Base-by-base conservation (phyloP, 495 filamentous ascomycete genomes). In the Penicillium maclennaniae region DNA sequence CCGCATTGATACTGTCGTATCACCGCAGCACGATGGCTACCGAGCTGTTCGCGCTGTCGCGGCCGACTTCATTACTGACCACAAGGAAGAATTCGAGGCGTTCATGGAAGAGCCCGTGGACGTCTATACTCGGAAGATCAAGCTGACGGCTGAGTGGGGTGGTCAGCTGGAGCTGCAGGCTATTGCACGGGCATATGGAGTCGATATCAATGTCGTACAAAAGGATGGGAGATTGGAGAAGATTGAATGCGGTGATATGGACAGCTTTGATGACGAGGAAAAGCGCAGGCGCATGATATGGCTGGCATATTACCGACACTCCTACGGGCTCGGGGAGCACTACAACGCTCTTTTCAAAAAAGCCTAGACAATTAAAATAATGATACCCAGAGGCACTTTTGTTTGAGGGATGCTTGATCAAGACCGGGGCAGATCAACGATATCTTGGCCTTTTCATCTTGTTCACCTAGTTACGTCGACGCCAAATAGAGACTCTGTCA, bases 81-180 rank as follows among this genome's bases (percentile, higher is more conserved):
- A 86, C 58, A 70, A 75, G 40, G 81, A 83, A 43, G 83, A 87
- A 39, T 87, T 86, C 51, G 75, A 67, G 34, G 72, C 80, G 0
- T 98, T 87, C 66, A 82, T 98, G 62, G 93, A 96, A 63, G 90
- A 93, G 69, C 83, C 84, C 15, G 68, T 97, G 25, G 81, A 81
- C 15, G 74, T 71, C 6, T 95, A 97, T 62, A 80, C 89, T 21
- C 67, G 71, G 43, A 89, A 86, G 70, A 88, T 98, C 25, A 74
- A 83, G 51, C 84, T 93, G 47, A 97, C 93, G 26, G 92, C 91
- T 0, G 95, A 97, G 71, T 98, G 93, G 93, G 93, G 93, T 31
- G 93, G 93, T 0, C 90, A 97, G 72, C 62, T 95, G 49, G 93
- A 98, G 75, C 73, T 97, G 28, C 66, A 85, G 60, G 93, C 93